Conservation (phyloP, 371 early-diverging fungal genomes). For the Mucor piriformis region DNA sequence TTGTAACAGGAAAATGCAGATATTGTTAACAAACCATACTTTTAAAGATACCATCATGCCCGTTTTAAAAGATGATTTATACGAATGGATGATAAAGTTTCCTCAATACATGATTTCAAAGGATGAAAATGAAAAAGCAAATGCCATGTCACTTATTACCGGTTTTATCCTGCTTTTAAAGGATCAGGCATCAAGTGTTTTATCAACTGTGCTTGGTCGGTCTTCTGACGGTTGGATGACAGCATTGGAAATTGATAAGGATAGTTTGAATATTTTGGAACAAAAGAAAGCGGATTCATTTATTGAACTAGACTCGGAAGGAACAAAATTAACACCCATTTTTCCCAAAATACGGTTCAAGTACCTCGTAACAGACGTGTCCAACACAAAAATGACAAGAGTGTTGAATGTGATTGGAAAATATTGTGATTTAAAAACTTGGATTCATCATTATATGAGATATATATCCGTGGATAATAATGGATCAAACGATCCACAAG, state of each 20-base stretch:
- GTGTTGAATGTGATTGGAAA: conserved; percentile 54
- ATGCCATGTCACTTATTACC: conserved; percentile 39
- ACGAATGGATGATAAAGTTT: conserved; percentile 40
- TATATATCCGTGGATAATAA: conserved; percentile 31
- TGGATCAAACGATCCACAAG: conserved; percentile 42
- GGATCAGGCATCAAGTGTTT: conserved; percentile 34
- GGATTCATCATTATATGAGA: conserved; percentile 51
- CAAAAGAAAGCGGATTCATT: conserved; percentile 23
- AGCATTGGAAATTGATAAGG: conserved; percentile 48
- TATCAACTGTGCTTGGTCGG: conserved; percentile 33
- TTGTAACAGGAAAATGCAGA: conserved; percentile 29
- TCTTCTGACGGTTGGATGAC: conserved; percentile 48
- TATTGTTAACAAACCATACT: conserved; percentile 6
- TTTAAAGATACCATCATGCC: conserved; percentile 34
- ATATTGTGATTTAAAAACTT: conserved; percentile 41
- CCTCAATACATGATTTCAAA: conserved; percentile 48
- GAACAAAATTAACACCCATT: conserved; percentile 11
- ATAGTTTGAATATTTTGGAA: conserved; percentile 45
- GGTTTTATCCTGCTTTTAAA: conserved; percentile 52
- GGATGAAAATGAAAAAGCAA: conserved; percentile 47
- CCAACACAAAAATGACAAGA: conserved; percentile 26
- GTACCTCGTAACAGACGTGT: conserved; percentile 41
- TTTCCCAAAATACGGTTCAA: conserved; percentile 55
- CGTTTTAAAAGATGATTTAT: conserved; percentile 48
- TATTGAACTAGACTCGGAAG: conserved; percentile 26